Evolutionary conservation across 768 basidiomycete species (phyloP).

Genomic region (Floccularia luteovirens): DNA sequence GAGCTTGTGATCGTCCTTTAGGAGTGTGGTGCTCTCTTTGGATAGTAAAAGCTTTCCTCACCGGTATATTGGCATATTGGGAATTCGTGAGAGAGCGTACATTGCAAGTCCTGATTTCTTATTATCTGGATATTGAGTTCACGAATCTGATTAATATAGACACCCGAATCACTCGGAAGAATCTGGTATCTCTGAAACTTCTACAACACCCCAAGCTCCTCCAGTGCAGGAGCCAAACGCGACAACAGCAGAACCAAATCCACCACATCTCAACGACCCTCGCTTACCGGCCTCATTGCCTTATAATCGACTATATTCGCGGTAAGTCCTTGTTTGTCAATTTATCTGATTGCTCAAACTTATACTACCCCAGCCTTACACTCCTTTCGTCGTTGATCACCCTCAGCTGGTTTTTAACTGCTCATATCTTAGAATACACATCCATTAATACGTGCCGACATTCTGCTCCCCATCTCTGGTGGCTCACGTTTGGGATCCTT

Average conservation of each 20-base stretch:
- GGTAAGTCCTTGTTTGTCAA: constrained; percentile 22
- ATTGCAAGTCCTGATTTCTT: constrained; percentile 13
- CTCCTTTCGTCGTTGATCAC: constrained; percentile 63
- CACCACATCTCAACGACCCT: neutral
- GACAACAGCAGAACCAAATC: neutral
- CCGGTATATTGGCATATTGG: constrained; percentile 47
- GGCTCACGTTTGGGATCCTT: constrained; percentile 75
- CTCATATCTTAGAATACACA: constrained; percentile 74
- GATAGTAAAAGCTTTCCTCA: constrained; percentile 45
- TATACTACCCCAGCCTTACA: constrained; percentile 36
- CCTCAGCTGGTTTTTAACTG: constrained; percentile 77
- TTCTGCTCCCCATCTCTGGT: constrained; percentile 79
- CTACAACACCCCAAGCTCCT: neutral
- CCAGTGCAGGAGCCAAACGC: neutral
- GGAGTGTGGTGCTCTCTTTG: constrained; percentile 65
- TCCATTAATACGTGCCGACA: constrained; percentile 67
- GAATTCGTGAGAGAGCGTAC: constrained; percentile 33
- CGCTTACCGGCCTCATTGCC: constrained; percentile 7
- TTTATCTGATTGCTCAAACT: constrained; percentile 12
- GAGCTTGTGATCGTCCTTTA: constrained; percentile 55
- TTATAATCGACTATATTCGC: constrained; percentile 23
- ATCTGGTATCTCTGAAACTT: neutral
- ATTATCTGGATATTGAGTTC: neutral
- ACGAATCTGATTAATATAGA: neutral
- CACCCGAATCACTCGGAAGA: neutral